Conservation (phyloP, 2,329 filamentous ascomycete genomes). For the Ascochyta pisi region DNA sequence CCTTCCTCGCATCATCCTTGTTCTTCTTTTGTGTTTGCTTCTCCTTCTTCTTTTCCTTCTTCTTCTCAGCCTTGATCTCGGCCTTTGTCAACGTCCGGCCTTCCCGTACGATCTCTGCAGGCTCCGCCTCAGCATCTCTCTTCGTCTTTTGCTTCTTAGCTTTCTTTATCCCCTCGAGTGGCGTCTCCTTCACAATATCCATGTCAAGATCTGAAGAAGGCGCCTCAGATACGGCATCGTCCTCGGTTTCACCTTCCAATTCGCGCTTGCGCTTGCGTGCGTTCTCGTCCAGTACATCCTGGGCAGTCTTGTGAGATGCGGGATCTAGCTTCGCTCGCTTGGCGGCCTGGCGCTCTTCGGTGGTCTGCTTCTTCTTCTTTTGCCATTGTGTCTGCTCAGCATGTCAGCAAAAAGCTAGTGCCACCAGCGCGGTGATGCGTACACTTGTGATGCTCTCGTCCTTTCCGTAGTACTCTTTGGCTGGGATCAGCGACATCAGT, state of each 20-base stretch:
- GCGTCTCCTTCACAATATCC: constrained; percentile 47
- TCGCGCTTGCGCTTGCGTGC: constrained; percentile 75
- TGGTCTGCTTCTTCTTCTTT: constrained; percentile 94
- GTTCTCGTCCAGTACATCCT: constrained; percentile 91
- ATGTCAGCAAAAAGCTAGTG: constrained; percentile 19
- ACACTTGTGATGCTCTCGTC: constrained; percentile 72
- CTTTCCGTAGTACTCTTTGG: constrained; percentile 88
- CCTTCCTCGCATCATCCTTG: constrained; percentile 43
- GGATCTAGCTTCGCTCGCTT: constrained; percentile 91
- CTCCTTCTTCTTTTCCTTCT: constrained; percentile 55
- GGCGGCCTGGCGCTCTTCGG: constrained; percentile 68
- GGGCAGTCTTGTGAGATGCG: constrained; percentile 86
- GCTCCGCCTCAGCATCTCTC: constrained; percentile 28
- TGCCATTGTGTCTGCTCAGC: constrained; percentile 84
- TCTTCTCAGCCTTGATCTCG: constrained; percentile 54
- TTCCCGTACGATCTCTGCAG: constrained; percentile 42
- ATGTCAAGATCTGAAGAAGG: constrained; percentile 45
- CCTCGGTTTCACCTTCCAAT: constrained; percentile 63
- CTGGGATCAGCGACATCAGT: constrained; percentile 84
- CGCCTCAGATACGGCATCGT: constrained; percentile 26
- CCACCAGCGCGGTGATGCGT: constrained; percentile 53
- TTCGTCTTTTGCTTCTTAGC: constrained; percentile 57
- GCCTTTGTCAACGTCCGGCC: constrained; percentile 46
- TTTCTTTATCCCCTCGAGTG: constrained; percentile 49
- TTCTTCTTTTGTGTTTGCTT: constrained; percentile 51